Evolutionary conservation across 768 basidiomycete genomes (phyloP).

Genomic region (Suillus ampliporus): DNA sequence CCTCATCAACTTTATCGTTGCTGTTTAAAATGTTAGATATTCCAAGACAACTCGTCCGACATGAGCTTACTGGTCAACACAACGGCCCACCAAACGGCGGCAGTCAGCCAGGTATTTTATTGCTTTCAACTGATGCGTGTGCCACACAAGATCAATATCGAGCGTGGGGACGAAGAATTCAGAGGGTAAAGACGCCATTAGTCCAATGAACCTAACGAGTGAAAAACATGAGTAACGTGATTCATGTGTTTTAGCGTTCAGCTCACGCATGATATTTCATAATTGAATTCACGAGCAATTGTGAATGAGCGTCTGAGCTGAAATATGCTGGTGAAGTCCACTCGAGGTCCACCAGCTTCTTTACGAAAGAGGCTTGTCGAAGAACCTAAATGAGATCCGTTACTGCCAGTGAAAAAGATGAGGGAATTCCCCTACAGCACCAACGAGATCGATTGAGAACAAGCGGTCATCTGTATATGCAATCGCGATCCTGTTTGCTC

Average conservation of each 20-base stretch:
- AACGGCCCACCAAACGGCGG: conserved; percentile 44
- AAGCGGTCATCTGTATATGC: conserved; percentile 56
- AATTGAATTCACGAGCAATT: conserved; percentile 52
- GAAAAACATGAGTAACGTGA: not conserved
- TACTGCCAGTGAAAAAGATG: not conserved
- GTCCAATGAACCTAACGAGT: conserved; percentile 50
- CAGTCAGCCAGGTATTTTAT: conserved; percentile 49
- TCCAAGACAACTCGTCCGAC: not conserved
- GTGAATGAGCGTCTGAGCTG: conserved; percentile 32
- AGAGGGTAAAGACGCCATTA: conserved; percentile 50
- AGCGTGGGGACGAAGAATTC: conserved; percentile 61
- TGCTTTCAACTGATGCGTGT: conserved; percentile 64
- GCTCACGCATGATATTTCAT: conserved; percentile 62
- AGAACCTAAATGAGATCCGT: conserved; percentile 42
- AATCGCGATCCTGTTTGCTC: conserved; percentile 44
- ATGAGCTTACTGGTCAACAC: conserved; percentile 55
- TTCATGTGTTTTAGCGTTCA: too few relatives aligned
- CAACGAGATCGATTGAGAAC: conserved; percentile 61
- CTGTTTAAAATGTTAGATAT: conserved; percentile 34
- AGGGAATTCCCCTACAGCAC: conserved; percentile 46
- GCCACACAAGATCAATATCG: conserved; percentile 76
- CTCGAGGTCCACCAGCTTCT: conserved; percentile 55
- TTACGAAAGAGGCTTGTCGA: conserved; percentile 58
- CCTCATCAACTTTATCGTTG: conserved; percentile 58
- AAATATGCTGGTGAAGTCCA: conserved; percentile 56